Evolutionary conservation across 1,139 yeast genomes (phyloP).

Genomic region (Magnusiomyces sp.): DNA sequence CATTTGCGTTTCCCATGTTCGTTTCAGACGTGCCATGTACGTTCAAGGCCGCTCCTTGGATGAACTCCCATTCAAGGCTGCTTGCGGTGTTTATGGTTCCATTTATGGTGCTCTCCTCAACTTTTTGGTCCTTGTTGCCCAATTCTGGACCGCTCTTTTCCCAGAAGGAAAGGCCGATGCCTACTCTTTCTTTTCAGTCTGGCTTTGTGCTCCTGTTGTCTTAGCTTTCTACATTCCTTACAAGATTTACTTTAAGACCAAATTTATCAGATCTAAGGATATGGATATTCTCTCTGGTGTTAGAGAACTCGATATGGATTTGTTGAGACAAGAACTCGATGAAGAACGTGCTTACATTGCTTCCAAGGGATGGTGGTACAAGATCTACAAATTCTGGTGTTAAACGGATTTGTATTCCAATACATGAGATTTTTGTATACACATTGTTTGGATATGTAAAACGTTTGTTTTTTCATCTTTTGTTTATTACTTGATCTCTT

Average conservation of each 20-base stretch:
- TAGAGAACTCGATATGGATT: conserved; percentile 46
- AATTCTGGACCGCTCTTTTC: conserved; percentile 71
- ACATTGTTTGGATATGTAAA: too few species aligned
- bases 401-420: too few species aligned
- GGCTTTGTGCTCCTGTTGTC: conserved; percentile 47
- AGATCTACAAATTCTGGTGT: conserved; percentile 39
- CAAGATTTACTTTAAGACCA: conserved; percentile 40
- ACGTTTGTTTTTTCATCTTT: too few species aligned
- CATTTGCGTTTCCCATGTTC: conserved; percentile 64
- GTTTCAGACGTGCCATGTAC: conserved; percentile 69
- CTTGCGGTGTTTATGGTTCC: conserved; percentile 66
- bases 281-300: conserved; percentile 46
- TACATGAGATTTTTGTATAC: too few species aligned
- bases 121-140: conserved; percentile 60
- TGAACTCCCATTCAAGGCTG: conserved; percentile 65
- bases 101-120: conserved; percentile 54
- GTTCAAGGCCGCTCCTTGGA: conserved; percentile 53
- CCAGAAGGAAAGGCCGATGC: conserved; percentile 48
- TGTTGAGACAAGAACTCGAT: conserved; percentile 41
- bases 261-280: conserved; percentile 30
- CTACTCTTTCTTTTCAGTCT: conserved; percentile 42
- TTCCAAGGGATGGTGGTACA: conserved; percentile 32
- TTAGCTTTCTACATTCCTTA: conserved; percentile 42
- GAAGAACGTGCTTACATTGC: conserved; percentile 36
- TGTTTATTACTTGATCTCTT: too few species aligned